phyloP scores from a whole-genome alignment of 2,329 filamentous ascomycete species.

The Ceratocystis cubensis region DNA sequence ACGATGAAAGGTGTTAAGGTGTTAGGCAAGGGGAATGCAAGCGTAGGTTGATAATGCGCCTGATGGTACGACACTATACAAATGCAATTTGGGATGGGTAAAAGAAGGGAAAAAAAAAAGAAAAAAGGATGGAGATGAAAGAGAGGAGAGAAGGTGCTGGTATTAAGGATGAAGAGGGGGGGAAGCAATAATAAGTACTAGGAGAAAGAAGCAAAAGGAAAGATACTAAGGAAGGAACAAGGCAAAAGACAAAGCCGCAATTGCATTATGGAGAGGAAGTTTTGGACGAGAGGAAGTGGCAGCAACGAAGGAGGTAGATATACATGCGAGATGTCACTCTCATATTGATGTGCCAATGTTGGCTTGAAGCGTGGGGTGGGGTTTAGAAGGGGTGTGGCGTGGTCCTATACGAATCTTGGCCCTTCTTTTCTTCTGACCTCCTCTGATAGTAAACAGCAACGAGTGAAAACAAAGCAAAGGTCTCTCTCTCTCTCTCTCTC shows the following conservation, averaged over 20 bases:
- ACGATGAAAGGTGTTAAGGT: not conserved
- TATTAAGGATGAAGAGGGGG: not conserved
- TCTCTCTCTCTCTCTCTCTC: no score
- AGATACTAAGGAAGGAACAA: not conserved
- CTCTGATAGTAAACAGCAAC: slow-evolving; percentile 1
- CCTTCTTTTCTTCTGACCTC: not conserved
- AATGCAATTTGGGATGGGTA: not conserved
- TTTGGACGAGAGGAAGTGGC: not conserved
- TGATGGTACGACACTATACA: no score
- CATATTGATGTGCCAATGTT: not conserved
- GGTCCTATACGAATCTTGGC: not conserved
- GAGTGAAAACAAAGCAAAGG: not conserved
- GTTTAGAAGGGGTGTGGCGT: not conserved
- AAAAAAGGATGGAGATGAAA: not conserved
- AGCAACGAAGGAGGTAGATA: not conserved
- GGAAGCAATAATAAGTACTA: not conserved
- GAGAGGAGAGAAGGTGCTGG: not conserved
- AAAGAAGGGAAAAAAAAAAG: not conserved
- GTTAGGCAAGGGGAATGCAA: not conserved
- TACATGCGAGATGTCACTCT: not conserved
- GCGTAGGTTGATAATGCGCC: not conserved
- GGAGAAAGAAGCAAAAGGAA: not conserved
- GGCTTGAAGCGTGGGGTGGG: not conserved
- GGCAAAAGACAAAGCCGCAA: not conserved
- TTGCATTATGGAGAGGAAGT: not conserved